Evolutionary conservation across 2,329 filamentous ascomycete species (phyloP), one percentile per base, ranked within the genome.

Genomic region (Nemania sp.): DNA sequence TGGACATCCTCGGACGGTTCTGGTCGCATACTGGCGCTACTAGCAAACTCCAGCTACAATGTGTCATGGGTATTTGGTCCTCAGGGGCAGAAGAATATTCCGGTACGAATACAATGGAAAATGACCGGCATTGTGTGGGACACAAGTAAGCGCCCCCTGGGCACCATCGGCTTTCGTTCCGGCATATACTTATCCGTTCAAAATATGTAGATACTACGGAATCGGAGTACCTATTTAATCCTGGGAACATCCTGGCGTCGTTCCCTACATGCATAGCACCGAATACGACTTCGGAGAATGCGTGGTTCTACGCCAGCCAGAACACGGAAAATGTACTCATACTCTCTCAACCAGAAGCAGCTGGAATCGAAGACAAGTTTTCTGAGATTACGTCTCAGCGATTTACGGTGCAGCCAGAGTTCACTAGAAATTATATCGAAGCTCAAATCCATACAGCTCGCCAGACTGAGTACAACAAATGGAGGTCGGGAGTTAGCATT

Each of bases 101-200:
- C 49, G 15, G 49, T 52, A 4, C 19, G 34, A 33, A 52, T 52
- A 24, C 41, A 52, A 41, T 52, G 49, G 49, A 14, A n/a, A 12
- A 52, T 52, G 42, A 14, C 33, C 7, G 14, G 19, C 9, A 19
- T 46, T 9, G 42, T 52, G 15, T 52, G 49, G 49, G 49, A 46
- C 14, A 52, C 34, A 12, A 45, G 49, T 46, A 33, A 40, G 12
- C 24, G 23, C 12, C 14, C 17, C 9, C 14, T 42, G 8, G 12
- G 2, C 7, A 4, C 15, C 3, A 26, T 1, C 14, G 15, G 5
- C 4, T 3, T 11, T 17, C 3, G 22, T 19, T 6, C 20, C 17
- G 3, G 30, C 26, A 34, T 24, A 15, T 17, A 34, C 14, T 23
- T n/a, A n/a, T n/a, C n/a, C n/a, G 5, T 22, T 19, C 2, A 15